These are phyloP conservation scores for Tephrocybe sp. DNA, from an alignment of 768 basidiomycete genomes.

Conservation along the genomic window DNA sequence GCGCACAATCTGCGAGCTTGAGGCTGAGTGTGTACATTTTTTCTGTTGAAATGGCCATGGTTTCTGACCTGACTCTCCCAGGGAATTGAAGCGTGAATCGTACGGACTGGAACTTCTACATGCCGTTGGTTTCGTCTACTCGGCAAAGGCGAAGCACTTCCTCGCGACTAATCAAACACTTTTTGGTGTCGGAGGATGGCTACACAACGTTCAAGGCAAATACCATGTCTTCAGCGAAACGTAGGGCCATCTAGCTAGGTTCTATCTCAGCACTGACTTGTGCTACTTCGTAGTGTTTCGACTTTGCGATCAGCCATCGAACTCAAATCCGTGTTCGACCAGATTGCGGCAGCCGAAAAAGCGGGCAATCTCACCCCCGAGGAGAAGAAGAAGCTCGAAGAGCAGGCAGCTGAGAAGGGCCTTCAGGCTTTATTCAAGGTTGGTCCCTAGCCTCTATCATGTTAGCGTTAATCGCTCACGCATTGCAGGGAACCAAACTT, in stretches of 20 bases:
- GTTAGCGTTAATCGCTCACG: not conserved
- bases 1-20: conserved; percentile 74
- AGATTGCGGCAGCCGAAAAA: conserved; percentile 88
- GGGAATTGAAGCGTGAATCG: conserved; percentile 81
- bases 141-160: conserved; percentile 79
- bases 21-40: conserved; percentile 67
- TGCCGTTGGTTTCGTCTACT: conserved; percentile 84
- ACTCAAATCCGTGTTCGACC: conserved; percentile 87
- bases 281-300: conserved; percentile 56
- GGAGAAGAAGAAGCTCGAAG: conserved; percentile 81
- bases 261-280: not conserved
- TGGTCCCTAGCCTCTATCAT: not conserved
- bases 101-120: conserved; percentile 87
- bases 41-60: conserved; percentile 1
- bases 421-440: conserved; percentile 91
- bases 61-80: conserved; percentile 25
- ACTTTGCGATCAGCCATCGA: conserved; percentile 86
- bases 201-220: conserved; percentile 90
- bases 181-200: conserved; percentile 90
- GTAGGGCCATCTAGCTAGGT: conserved; percentile 32
- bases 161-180: conserved; percentile 69
- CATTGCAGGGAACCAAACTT: conserved; percentile 77
- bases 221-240: conserved; percentile 94
- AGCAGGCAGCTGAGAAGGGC: conserved; percentile 92
- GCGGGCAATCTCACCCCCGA: conserved; percentile 77